phyloP scores from a whole-genome alignment of 1,284 basidiomycete species.

The Paramarasmius palmivorus region DNA sequence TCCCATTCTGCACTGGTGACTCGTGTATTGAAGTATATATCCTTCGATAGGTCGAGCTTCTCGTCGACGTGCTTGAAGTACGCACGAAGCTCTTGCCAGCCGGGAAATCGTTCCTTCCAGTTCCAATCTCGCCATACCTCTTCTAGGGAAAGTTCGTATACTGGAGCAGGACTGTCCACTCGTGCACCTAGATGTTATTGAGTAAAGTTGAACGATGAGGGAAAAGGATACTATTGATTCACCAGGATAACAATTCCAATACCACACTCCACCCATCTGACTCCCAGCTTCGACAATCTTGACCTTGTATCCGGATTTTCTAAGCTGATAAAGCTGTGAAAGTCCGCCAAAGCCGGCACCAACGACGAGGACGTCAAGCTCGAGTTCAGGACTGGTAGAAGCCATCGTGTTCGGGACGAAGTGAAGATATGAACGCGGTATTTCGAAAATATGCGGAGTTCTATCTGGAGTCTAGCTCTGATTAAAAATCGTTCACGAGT shows the following conservation, averaged over 20 bases:
- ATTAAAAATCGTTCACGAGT: too few relatives aligned
- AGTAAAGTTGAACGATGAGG: neutral
- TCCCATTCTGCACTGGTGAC: slow-evolving; percentile 24
- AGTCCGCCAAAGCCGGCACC: slow-evolving; percentile 20
- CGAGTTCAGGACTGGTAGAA: too few relatives aligned
- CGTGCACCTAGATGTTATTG: slow-evolving; percentile 6
- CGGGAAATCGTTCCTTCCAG: slow-evolving; percentile 24
- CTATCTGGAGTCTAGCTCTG: too few relatives aligned
- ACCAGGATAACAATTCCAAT: slow-evolving; percentile 12
- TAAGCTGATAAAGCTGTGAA: slow-evolving; percentile 14
- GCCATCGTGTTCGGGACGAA: too few relatives aligned
- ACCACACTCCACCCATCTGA: slow-evolving; percentile 14
- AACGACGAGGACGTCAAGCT: slow-evolving; percentile 25
- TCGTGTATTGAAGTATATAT: slow-evolving; percentile 24
- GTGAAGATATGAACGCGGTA: too few relatives aligned
- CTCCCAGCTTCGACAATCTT: slow-evolving; percentile 10
- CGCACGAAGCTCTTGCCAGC: slow-evolving; percentile 19
- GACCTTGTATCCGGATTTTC: slow-evolving; percentile 16
- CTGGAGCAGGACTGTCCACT: slow-evolving; percentile 16
- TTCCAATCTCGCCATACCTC: slow-evolving; percentile 27
- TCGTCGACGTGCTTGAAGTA: slow-evolving; percentile 25
- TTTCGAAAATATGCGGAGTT: too few relatives aligned
- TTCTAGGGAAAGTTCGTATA: slow-evolving; percentile 24
- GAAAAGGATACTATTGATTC: neutral
- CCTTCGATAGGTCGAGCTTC: slow-evolving; percentile 24